Percentiles rank a stretch among this genome's conserved stretches.
Conservation (phyloP, 2,329 filamentous ascomycete genomes). For the Calonectria pseudoreteaudii region DNA sequence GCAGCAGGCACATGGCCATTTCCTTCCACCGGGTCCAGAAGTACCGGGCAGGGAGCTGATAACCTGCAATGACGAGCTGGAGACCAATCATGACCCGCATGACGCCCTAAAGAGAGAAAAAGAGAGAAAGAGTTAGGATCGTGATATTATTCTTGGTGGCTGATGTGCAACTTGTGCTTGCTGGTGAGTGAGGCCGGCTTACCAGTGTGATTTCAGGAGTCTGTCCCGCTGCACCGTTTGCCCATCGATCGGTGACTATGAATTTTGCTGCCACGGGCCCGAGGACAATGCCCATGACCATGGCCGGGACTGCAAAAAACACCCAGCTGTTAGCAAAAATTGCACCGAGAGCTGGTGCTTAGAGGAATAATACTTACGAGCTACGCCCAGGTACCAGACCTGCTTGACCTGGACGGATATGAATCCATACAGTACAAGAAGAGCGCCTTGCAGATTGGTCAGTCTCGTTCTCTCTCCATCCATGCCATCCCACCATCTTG, state of each 20-base stretch:
- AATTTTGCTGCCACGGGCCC: constrained; percentile 67
- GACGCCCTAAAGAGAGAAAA: constrained; percentile 52
- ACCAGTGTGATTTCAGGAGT: constrained; percentile 55
- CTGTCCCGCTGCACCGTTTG: constrained; percentile 41
- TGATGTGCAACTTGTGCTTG: neutral
- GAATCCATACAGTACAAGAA: constrained; percentile 61
- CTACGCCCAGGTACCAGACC: constrained; percentile 66
- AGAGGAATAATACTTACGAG: constrained; percentile 52
- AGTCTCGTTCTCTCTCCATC: neutral
- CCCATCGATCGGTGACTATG: constrained; percentile 54
- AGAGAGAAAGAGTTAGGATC: constrained; percentile 1
- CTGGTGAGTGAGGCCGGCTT: constrained; percentile 6
- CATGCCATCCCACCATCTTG: neutral
- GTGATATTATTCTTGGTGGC: too few species aligned
- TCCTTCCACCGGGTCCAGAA: constrained; percentile 61
- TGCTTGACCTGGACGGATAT: constrained; percentile 65
- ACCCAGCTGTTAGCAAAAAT: neutral
- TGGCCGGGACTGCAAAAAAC: constrained; percentile 61
- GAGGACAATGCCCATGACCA: constrained; percentile 64
- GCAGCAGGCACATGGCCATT: constrained; percentile 66
- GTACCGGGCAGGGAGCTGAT: constrained; percentile 70
- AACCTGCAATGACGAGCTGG: constrained; percentile 73
- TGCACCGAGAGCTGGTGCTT: too few species aligned
- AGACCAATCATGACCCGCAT: constrained; percentile 71
- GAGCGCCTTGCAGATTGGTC: constrained; percentile 52